Percentiles rank a stretch among this genome's conserved stretches.
Evolutionary conservation across 2,329 filamentous ascomycete species (phyloP).

Genomic region (Epichloe glyceriae): DNA sequence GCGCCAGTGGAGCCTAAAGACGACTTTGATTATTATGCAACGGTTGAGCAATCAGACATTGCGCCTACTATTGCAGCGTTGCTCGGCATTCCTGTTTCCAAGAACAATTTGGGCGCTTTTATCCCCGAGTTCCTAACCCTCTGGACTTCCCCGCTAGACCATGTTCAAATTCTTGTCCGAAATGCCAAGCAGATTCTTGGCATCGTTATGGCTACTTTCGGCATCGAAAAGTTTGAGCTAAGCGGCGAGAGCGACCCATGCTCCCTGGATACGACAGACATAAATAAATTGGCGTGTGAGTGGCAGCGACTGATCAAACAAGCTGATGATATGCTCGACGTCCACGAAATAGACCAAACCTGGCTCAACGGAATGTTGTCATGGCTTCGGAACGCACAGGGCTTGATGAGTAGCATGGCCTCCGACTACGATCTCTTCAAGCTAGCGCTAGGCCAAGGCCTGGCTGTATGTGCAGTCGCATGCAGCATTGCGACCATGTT

Average conservation of each 20-base stretch:
- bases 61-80: conserved; percentile 79
- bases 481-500: conserved; percentile 7
- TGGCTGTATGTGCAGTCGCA: conserved; percentile 21
- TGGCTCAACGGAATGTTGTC: conserved; percentile 32
- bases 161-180: conserved; percentile 54
- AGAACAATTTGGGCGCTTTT: conserved; percentile 81
- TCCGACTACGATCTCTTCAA: conserved; percentile 75
- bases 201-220: conserved; percentile 64
- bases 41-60: conserved; percentile 88
- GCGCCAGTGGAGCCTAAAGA: conserved; percentile 46
- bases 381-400: conserved; percentile 63
- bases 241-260: conserved; percentile 23
- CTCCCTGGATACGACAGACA: conserved; percentile 21
- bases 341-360: conserved; percentile 18
- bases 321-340: conserved; percentile 12
- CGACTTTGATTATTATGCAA: conserved; percentile 73
- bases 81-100: conserved; percentile 74
- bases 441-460: conserved; percentile 35
- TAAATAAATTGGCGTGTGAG: conserved; percentile 53
- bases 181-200: conserved; percentile 73
- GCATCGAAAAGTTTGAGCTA: conserved; percentile 28
- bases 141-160: conserved; percentile 46
- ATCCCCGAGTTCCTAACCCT: conserved; percentile 67
- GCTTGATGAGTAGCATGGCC: conserved; percentile 73
- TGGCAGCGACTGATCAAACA: conserved; percentile 37